Percentiles rank a stretch among this genome's conserved stretches.
phyloP scores from a whole-genome alignment of 768 basidiomycete species.

The Hygrophorus pudorinus region DNA sequence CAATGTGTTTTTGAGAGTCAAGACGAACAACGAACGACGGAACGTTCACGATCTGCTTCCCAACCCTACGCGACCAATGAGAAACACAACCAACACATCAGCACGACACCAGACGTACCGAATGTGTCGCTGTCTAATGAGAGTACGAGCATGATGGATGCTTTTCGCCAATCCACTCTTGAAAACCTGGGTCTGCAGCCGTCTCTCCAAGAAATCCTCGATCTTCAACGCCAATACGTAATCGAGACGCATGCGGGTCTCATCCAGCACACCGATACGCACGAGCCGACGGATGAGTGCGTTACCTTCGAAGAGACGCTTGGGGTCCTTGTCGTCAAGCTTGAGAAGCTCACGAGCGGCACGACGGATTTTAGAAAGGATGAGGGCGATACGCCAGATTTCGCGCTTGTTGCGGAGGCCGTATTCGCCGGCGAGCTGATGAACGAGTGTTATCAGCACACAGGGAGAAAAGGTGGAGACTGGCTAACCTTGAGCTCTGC shows the following conservation, averaged over 20 bases:
- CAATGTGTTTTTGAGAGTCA: slow-evolving; percentile 99
- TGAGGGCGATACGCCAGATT: slow-evolving; percentile 99
- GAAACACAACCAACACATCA: not conserved
- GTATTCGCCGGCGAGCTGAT: slow-evolving; percentile 97
- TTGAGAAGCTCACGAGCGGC: slow-evolving; percentile 99
- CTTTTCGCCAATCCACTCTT: slow-evolving; percentile 96
- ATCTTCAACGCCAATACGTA: slow-evolving; percentile 99
- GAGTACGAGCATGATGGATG: slow-evolving; percentile 96
- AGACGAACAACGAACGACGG: slow-evolving; percentile 98
- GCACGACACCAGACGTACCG: slow-evolving; percentile 61
- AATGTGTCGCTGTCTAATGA: slow-evolving; percentile 98
- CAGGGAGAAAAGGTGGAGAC: slow-evolving; percentile 1
- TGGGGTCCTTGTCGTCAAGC: slow-evolving; percentile 99
- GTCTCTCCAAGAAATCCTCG: slow-evolving; percentile 99
- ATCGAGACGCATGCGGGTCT: slow-evolving; percentile 98
- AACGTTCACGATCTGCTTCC: slow-evolving; percentile 98
- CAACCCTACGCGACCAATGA: slow-evolving; percentile 50
- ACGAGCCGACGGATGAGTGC: slow-evolving; percentile 93
- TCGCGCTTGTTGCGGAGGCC: slow-evolving; percentile 99
- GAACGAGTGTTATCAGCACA: not conserved
- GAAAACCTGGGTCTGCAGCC: slow-evolving; percentile 99
- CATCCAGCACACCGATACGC: slow-evolving; percentile 99
- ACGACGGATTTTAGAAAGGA: slow-evolving; percentile 99
- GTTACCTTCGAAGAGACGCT: slow-evolving; percentile 99
- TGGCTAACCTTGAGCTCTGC: slow-evolving; percentile 87